Evolutionary conservation across 192 early-diverging fungal genomes (phyloP).

Genomic region (Thoreauomyces humboldtii): DNA sequence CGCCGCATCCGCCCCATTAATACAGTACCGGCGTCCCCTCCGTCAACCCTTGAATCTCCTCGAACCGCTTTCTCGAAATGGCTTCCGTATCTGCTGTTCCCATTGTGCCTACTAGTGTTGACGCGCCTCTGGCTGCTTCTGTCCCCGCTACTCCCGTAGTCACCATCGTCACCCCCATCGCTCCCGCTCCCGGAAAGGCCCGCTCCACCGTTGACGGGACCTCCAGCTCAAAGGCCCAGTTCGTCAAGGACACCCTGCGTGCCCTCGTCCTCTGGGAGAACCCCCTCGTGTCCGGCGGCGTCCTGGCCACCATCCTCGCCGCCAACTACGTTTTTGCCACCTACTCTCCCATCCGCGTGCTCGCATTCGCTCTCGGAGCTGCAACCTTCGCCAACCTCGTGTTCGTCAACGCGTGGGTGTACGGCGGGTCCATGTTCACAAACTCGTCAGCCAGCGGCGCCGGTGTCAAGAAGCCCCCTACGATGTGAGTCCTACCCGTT

Average conservation of each 20-base stretch:
- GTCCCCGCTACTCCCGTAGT: neutral
- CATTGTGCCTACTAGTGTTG: neutral
- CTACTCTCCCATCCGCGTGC: slow-evolving; percentile 22
- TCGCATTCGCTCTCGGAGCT: slow-evolving; percentile 3
- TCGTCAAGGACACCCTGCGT: neutral
- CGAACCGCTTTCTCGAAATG: no score
- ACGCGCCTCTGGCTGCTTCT: neutral
- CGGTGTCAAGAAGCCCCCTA: slow-evolving; percentile 30
- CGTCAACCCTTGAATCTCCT: no score
- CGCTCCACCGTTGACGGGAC: neutral
- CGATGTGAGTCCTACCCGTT: slow-evolving; percentile 10
- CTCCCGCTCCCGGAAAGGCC: neutral
- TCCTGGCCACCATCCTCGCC: slow-evolving; percentile 5
- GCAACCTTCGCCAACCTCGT: slow-evolving; percentile 21
- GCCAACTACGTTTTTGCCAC: slow-evolving; percentile 8
- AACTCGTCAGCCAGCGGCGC: neutral
- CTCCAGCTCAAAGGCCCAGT: neutral
- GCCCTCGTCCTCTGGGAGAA: slow-evolving; percentile 19
- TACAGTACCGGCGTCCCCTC: no score
- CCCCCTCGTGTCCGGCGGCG: slow-evolving; percentile 4
- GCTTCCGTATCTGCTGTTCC: slow-evolving; percentile 6
- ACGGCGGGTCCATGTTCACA: slow-evolving; percentile 5
- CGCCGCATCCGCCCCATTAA: no score
- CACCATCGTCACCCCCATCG: neutral
- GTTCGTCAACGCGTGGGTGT: slow-evolving; percentile 24